Percentiles rank a stretch among this genome's conserved stretches.
phyloP scores from a whole-genome alignment of 306 rosid species.

The Macrotyloma uniflorum region DNA sequence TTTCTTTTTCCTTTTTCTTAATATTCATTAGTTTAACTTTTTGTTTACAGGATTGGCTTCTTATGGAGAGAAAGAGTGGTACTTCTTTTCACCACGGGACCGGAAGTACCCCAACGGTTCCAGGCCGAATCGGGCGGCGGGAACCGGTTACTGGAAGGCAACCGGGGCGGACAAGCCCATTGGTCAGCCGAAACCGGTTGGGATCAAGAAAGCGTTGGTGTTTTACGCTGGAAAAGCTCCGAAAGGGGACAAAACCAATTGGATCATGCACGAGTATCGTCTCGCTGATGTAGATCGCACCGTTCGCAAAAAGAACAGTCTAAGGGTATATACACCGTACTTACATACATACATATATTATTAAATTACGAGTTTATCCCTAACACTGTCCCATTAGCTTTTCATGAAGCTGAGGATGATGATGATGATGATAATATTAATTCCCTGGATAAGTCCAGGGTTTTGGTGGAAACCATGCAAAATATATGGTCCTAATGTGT shows the following conservation, averaged over 20 bases:
- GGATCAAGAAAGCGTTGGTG: slow-evolving; percentile 94
- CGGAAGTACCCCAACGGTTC: slow-evolving; percentile 97
- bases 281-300: slow-evolving; percentile 94
- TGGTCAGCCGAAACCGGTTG: slow-evolving; percentile 80
- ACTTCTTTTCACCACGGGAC: slow-evolving; percentile 86
- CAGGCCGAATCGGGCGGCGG: slow-evolving; percentile 96
- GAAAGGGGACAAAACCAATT: slow-evolving; percentile 87
- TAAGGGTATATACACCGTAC: slow-evolving; percentile 62
- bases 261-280: slow-evolving; percentile 99
- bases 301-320: slow-evolving; percentile 79
- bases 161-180: slow-evolving; percentile 98
- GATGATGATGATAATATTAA: not conserved
- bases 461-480: slow-evolving; percentile 18
- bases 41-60: slow-evolving; percentile 55
- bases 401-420: not conserved
- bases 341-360: not conserved
- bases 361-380: slow-evolving; percentile 18
- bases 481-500: slow-evolving; percentile 13
- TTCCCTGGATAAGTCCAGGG: not conserved
- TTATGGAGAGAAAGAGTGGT: slow-evolving; percentile 97
- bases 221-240: slow-evolving; percentile 95
- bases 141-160: slow-evolving; percentile 96
- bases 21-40: not conserved
- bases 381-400: not conserved
- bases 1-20: not conserved